Conservation (phyloP, 2,329 filamentous ascomycete genomes). For the Penicillium glabrum region DNA sequence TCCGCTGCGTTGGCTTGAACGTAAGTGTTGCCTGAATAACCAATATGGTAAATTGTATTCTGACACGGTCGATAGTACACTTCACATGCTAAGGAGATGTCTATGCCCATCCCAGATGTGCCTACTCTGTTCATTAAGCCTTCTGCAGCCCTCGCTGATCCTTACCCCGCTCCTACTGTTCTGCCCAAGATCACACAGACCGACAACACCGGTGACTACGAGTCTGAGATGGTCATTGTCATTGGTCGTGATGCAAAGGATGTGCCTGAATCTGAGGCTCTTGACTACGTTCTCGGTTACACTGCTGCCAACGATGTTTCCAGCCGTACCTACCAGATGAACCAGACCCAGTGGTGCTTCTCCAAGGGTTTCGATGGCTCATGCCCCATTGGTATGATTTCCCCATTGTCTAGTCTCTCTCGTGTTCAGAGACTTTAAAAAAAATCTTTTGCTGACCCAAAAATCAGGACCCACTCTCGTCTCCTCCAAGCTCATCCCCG, state of each 20-base stretch:
- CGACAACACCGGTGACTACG: constrained; percentile 59
- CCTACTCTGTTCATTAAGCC: constrained; percentile 63
- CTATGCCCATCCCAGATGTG: constrained; percentile 53
- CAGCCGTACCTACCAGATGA: constrained; percentile 57
- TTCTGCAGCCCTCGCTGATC: constrained; percentile 54
- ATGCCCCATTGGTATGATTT: constrained; percentile 50
- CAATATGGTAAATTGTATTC: neutral
- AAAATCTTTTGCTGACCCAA: neutral
- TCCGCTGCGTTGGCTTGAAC: constrained; percentile 61
- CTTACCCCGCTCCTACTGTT: constrained; percentile 51
- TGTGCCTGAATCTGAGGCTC: constrained; percentile 56
- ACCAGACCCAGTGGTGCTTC: constrained; percentile 58
- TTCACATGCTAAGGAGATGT: constrained; percentile 54
- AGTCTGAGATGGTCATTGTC: constrained; percentile 60
- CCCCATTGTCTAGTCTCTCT: neutral
- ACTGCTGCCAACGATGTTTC: constrained; percentile 65
- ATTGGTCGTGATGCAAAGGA: constrained; percentile 56
- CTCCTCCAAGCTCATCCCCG: constrained; percentile 35
- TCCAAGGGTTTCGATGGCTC: constrained; percentile 61
- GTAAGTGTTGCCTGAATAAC: constrained; percentile 27
- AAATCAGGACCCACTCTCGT: constrained; percentile 52
- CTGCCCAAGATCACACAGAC: constrained; percentile 56
- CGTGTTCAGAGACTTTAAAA: neutral
- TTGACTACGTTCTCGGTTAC: constrained; percentile 64
- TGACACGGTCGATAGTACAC: constrained; percentile 40